Base-by-base conservation (phyloP, 805 yeast species). In the Kazachstania taianensis region DNA sequence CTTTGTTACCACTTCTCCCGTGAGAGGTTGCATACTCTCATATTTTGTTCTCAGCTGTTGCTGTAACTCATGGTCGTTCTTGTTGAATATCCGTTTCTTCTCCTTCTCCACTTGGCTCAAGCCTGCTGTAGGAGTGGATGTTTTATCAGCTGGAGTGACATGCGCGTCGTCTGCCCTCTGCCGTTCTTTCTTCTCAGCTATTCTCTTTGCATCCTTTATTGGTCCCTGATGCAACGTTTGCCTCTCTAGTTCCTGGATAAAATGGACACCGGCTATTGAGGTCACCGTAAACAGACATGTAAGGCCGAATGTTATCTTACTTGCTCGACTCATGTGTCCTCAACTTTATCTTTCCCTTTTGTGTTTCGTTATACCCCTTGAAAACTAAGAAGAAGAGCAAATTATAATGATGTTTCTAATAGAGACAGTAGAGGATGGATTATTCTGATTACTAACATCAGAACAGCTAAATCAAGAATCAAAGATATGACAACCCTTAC, bases 151-250 rank as follows among this genome's bases (percentile, higher is more conserved):
- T 55, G 16, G 52, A 44, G 38, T 66, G 55, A 23, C 32, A 32
- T 28, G 5, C 5, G 19, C 28, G 12, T 19, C n/a, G 9, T 19
- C 7, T 5, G 20, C 20, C 13, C 23, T 20, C 28, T 25, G 22
- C 16, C 27, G 20, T 26, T 38, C 31, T 27, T 35, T 43, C 49
- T 71, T 70, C 30, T 64, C 69, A 32, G 67, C 67, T 41, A 79
- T 55, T 39, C 94, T 63, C 41, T 66, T 73, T 2, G 86, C 85
- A 54, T 84, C 95, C 49, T 81, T 81, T 48, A 81, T 73, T 4
- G 94, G 94, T 1, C 95, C 95, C 48, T 73, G 82, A 49, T 80
- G 78, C 31, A 83, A 63, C 2, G 80, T 78, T 14, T 73, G 77
- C 49, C 84, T 68, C 53, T 84, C 94, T 42, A 70, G 59, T 26